Percentiles rank a stretch among this genome's conserved stretches.
Evolutionary conservation across 2,329 filamentous ascomycete genomes (phyloP).

Genomic region (Ophiocordyceps australis): DNA sequence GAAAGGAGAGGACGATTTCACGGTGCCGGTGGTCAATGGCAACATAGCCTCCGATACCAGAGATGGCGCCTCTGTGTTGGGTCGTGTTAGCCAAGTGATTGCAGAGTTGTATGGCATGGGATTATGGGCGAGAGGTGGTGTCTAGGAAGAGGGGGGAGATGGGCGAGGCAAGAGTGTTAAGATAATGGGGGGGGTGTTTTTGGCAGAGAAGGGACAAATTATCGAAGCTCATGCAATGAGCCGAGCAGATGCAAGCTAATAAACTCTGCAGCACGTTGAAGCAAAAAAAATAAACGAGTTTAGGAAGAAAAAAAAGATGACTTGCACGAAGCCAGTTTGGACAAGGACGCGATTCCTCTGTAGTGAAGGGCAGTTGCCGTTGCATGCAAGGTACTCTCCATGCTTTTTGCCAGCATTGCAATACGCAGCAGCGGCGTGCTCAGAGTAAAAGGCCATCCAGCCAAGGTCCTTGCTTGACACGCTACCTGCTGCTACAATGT

Average conservation of each 20-base stretch:
- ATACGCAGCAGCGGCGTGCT: conserved; percentile 33
- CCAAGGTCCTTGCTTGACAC: too few relatives aligned
- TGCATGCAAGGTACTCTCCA: conserved; percentile 23
- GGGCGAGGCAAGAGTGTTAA: too few relatives aligned
- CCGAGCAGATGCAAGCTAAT: too few relatives aligned
- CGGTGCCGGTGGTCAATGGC: conserved; percentile 26
- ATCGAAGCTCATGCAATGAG: too few relatives aligned
- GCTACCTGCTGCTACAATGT: too few relatives aligned
- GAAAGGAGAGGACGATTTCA: conserved; percentile 40
- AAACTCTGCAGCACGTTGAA: too few relatives aligned
- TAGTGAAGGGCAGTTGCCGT: conserved; percentile 23
- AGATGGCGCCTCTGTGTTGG: conserved; percentile 15
- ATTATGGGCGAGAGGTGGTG: neutral
- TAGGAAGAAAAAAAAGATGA: too few relatives aligned
- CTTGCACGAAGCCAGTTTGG: conserved; percentile 21
- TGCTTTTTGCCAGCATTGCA: conserved; percentile 26
- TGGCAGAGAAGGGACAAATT: too few relatives aligned
- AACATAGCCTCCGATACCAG: conserved; percentile 31
- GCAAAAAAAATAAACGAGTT: too few relatives aligned
- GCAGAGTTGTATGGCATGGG: neutral
- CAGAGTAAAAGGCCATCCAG: conserved; percentile 29
- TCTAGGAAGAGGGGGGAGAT: too few relatives aligned
- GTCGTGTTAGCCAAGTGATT: conserved; percentile 3
- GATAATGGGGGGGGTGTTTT: too few relatives aligned
- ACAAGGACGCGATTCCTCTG: conserved; percentile 22